A percentile compares a stretch with the other conserved stretches of the same genome.
These are phyloP conservation scores for Paecilomyces sp. DNA, from an alignment of 2,329 filamentous ascomycete genomes.

Conservation along the genomic window DNA sequence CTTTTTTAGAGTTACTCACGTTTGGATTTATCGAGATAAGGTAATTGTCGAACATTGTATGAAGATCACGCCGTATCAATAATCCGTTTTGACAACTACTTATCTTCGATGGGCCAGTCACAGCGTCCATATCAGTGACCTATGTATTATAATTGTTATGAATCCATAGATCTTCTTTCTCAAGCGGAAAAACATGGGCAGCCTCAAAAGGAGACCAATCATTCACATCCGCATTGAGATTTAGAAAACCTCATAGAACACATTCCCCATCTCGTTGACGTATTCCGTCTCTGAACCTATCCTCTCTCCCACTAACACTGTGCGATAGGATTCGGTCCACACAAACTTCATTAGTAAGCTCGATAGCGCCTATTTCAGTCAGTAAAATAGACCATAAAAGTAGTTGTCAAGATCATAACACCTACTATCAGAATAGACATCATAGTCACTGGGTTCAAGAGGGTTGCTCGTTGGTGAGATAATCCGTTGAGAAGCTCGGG, in stretches of 20 bases:
- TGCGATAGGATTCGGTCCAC: neutral
- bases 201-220: neutral
- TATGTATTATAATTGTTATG: neutral
- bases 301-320: neutral
- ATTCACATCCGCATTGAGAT: neutral
- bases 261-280: neutral
- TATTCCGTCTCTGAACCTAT: neutral
- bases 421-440: neutral
- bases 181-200: slow-evolving; percentile 1
- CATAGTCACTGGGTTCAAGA: neutral
- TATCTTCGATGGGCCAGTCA: neutral
- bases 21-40: slow-evolving; percentile 8
- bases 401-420: neutral
- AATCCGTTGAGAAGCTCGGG: neutral
- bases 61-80: slow-evolving; percentile 2
- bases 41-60: slow-evolving; percentile 8
- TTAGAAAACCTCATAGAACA: neutral
- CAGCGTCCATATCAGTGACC: neutral
- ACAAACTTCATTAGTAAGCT: neutral
- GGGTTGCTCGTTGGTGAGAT: neutral
- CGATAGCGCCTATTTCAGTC: neutral
- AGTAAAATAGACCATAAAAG: neutral
- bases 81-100: slow-evolving; percentile 8
- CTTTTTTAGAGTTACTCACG: slow-evolving; percentile 3
- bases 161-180: neutral